A percentile compares a stretch with the other conserved stretches of the same genome.
phyloP scores from a whole-genome alignment of 106 monocot genomes.

The Dendrobium chrysotoxum region DNA sequence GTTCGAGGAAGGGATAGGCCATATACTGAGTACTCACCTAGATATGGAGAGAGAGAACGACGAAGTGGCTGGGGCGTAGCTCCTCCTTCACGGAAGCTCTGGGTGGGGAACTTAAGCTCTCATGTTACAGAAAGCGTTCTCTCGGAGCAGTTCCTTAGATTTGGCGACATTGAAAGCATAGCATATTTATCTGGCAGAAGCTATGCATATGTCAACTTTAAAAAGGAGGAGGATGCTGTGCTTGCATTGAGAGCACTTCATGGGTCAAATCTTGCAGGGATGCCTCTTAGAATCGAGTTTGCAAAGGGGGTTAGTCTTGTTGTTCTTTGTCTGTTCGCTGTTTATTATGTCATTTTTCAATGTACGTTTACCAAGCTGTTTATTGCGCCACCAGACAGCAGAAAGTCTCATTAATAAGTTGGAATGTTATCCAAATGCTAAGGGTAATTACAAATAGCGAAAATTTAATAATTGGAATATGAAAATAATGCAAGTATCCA shows the following conservation, averaged over 20 bases:
- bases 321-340: constrained; percentile 20
- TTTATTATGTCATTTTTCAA: constrained; percentile 13
- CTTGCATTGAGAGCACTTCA: constrained; percentile 60
- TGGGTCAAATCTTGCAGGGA: constrained; percentile 48
- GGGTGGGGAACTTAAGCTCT: constrained; percentile 77
- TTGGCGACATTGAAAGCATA: constrained; percentile 72
- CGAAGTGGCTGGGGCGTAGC: constrained; percentile 38
- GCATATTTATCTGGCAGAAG: constrained; percentile 49
- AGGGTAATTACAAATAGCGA: background rate
- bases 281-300: constrained; percentile 87
- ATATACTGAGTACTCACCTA: constrained; percentile 21
- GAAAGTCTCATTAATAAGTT: background rate
- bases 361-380: constrained; percentile 8
- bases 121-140: constrained; percentile 36
- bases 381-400: constrained; percentile 8
- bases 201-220: constrained; percentile 80
- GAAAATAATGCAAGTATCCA: background rate
- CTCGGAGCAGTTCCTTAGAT: constrained; percentile 60
- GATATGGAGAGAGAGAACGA: constrained; percentile 33
- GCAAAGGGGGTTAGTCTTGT: constrained; percentile 95
- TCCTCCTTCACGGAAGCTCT: constrained; percentile 69
- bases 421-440: background rate
- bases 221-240: constrained; percentile 63
- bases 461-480: constrained; percentile 1
- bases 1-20: constrained; percentile 30